A percentile compares a stretch with the other conserved stretches of the same genome.
Conservation (phyloP, 805 yeast species). For the Candida glaebosa region DNA sequence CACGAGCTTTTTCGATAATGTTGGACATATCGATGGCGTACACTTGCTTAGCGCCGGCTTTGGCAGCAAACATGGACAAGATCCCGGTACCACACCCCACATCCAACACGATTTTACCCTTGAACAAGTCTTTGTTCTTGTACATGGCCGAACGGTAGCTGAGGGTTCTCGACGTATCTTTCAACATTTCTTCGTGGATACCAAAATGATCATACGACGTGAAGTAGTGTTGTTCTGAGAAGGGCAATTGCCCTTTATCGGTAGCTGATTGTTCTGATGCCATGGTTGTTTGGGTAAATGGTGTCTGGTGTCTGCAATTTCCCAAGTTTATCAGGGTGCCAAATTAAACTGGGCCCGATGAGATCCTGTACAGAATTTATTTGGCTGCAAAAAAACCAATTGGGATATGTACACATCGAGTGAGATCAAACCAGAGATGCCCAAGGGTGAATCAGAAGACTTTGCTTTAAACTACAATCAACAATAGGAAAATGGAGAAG, state of each 20-base stretch:
- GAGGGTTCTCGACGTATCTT: slow-evolving; percentile 88
- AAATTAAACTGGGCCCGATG: neutral
- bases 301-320: too few relatives aligned
- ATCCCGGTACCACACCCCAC: slow-evolving; percentile 99
- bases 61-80: slow-evolving; percentile 95
- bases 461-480: too few relatives aligned
- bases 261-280: slow-evolving; percentile 50
- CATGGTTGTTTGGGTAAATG: neutral
- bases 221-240: slow-evolving; percentile 89
- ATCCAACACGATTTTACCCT: slow-evolving; percentile 90
- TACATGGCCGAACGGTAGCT: slow-evolving; percentile 89
- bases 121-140: slow-evolving; percentile 84
- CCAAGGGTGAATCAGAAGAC: too few relatives aligned
- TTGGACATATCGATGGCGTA: slow-evolving; percentile 97
- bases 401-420: too few relatives aligned
- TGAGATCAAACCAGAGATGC: too few relatives aligned
- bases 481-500: too few relatives aligned
- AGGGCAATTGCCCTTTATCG: slow-evolving; percentile 58
- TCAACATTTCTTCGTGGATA: slow-evolving; percentile 98
- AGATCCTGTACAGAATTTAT: too few relatives aligned
- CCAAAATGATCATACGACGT: slow-evolving; percentile 95
- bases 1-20: slow-evolving; percentile 93
- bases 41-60: slow-evolving; percentile 98
- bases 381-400: too few relatives aligned
- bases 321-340: too few relatives aligned